These are phyloP conservation scores for Spatholobus suberectus DNA, from an alignment of 306 rosid genomes.

Conservation along the genomic window DNA sequence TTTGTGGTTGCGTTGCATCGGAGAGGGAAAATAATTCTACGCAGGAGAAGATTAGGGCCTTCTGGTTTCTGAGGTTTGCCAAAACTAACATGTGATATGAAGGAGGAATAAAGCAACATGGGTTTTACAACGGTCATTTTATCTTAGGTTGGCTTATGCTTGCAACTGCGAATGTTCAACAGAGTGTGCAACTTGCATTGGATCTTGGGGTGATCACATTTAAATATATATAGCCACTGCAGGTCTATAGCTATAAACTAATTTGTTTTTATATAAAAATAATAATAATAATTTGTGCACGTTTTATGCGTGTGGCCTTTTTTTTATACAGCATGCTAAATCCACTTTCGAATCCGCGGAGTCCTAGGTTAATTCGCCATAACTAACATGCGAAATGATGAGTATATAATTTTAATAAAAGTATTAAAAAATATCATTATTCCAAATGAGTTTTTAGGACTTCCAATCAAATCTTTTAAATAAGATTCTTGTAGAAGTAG, in stretches of 20 bases:
- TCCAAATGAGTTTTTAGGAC: too few species aligned
- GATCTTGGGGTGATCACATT: background rate
- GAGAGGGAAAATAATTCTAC: background rate
- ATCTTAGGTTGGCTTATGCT: background rate
- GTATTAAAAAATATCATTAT: too few species aligned
- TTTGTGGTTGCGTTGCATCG: slow-evolving; percentile 19
- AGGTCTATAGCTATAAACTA: background rate
- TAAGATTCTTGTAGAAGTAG: too few species aligned
- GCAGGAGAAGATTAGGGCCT: background rate
- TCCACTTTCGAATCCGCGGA: too few species aligned
- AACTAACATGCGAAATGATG: too few species aligned
- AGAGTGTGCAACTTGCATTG: background rate
- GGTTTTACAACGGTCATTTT: background rate
- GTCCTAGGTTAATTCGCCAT: too few species aligned
- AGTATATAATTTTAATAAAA: too few species aligned
- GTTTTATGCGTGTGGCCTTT: too few species aligned
- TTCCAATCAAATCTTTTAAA: too few species aligned
- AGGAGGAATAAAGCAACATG: background rate
- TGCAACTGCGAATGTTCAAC: background rate
- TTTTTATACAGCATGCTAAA: too few species aligned
- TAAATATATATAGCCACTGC: background rate
- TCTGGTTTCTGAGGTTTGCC: background rate
- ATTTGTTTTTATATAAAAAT: too few species aligned
- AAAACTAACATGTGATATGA: background rate
- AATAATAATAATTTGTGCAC: too few species aligned